phyloP scores from a whole-genome alignment of 352 stramenopile genomes.

The Phytophthora litchii region DNA sequence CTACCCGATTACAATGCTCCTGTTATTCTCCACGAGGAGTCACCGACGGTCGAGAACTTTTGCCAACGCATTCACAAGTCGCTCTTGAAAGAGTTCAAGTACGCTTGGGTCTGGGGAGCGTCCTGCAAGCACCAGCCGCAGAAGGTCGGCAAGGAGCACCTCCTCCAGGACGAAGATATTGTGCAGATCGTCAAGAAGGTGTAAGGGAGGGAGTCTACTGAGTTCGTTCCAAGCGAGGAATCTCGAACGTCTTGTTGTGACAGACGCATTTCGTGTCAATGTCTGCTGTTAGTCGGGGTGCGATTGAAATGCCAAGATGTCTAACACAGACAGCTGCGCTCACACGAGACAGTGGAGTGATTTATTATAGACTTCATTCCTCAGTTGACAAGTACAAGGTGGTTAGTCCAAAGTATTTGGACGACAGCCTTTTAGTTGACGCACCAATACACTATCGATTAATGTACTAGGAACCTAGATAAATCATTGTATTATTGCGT shows the following conservation, averaged over 20 bases:
- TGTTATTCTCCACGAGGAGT: slow-evolving; percentile 97
- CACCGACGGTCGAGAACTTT: slow-evolving; percentile 96
- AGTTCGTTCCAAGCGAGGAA: slow-evolving; percentile 7
- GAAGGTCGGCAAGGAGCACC: slow-evolving; percentile 98
- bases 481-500: slow-evolving; percentile 21
- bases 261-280: not conserved
- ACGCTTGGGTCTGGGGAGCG: slow-evolving; percentile 97
- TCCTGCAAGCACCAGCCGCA: slow-evolving; percentile 99
- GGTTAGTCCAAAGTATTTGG: too few relatives aligned
- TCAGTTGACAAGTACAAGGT: slow-evolving; percentile 11
- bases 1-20: slow-evolving; percentile 97
- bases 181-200: slow-evolving; percentile 98
- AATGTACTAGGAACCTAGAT: slow-evolving; percentile 17
- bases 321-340: slow-evolving; percentile 9
- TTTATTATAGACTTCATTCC: slow-evolving; percentile 25
- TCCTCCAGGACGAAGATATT: slow-evolving; percentile 98
- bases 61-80: slow-evolving; percentile 95
- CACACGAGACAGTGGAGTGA: slow-evolving; percentile 11
- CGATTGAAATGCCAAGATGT: slow-evolving; percentile 1
- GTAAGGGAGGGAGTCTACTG: slow-evolving; percentile 35
- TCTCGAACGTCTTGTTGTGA: too few relatives aligned
- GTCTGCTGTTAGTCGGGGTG: slow-evolving; percentile 2
- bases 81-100: slow-evolving; percentile 91
- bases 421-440: too few relatives aligned
- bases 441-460: slow-evolving; percentile 23